A percentile compares a stretch with the other conserved stretches of the same genome.
Evolutionary conservation across 2,329 filamentous ascomycete genomes (phyloP).

Genomic region (Penicillium olsonii): DNA sequence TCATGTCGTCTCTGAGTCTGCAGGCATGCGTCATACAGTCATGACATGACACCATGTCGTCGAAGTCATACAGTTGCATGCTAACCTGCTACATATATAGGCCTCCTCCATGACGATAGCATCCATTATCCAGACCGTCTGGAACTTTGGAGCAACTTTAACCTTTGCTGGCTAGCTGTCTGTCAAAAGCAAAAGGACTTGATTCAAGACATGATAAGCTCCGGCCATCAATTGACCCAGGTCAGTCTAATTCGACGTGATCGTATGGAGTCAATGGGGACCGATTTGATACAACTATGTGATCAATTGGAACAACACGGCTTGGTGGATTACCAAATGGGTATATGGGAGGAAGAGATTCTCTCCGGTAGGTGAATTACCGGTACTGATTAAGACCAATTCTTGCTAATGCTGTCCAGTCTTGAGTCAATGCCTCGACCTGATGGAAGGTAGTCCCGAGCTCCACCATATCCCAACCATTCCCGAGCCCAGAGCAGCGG

Average conservation of each 20-base stretch:
- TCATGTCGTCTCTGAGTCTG: constrained; percentile 2
- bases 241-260: constrained; percentile 68
- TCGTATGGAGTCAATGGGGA: constrained; percentile 74
- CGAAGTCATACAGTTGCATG: constrained; percentile 4
- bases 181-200: constrained; percentile 83
- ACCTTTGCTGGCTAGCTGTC: constrained; percentile 83
- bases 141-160: constrained; percentile 91
- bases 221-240: constrained; percentile 58
- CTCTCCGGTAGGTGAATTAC: constrained; percentile 67
- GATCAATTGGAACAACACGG: constrained; percentile 87
- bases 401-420: constrained; percentile 38
- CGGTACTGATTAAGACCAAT: neutral
- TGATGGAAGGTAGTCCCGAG: constrained; percentile 46
- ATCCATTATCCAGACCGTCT: constrained; percentile 73
- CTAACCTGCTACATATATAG: constrained; percentile 50
- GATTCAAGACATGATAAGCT: constrained; percentile 60
- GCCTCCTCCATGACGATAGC: constrained; percentile 81
- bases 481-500: constrained; percentile 20
- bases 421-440: constrained; percentile 55
- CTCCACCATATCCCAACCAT: constrained; percentile 23
- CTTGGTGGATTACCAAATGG: constrained; percentile 96
- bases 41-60: constrained; percentile 9
- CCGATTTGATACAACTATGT: constrained; percentile 78
- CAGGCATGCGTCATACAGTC: constrained; percentile 18
- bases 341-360: constrained; percentile 93